A percentile compares a stretch with the other conserved stretches of the same genome.
phyloP scores from a whole-genome alignment of 352 stramenopile species.

The Pythium volutum region DNA sequence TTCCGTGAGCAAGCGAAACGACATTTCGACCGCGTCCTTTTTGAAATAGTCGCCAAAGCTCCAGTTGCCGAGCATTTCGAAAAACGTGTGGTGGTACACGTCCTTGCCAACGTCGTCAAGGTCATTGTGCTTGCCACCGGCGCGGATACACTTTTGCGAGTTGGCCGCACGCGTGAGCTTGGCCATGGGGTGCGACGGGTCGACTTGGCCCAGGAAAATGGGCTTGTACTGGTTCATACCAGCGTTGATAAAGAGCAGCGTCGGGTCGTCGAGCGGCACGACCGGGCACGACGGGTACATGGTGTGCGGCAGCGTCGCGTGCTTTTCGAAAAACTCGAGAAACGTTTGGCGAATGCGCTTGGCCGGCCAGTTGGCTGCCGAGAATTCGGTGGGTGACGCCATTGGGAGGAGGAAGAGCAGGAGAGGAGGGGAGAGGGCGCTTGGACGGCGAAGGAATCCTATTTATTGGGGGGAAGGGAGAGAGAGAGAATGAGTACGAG shows the following conservation, averaged over 20 bases:
- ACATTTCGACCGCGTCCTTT: constrained; percentile 95
- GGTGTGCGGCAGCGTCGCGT: constrained; percentile 82
- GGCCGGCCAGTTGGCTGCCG: constrained; percentile 87
- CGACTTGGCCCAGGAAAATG: constrained; percentile 98
- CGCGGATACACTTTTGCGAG: constrained; percentile 99
- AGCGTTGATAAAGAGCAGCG: constrained; percentile 98
- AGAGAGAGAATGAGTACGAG: not conserved
- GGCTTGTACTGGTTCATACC: constrained; percentile 99
- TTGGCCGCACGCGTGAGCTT: constrained; percentile 93
- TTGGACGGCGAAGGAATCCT: not conserved
- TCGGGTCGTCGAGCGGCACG: constrained; percentile 97
- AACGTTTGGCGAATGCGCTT: constrained; percentile 96
- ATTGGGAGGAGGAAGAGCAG: not conserved
- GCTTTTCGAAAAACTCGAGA: constrained; percentile 95
- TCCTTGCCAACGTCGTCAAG: constrained; percentile 99
- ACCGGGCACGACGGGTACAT: constrained; percentile 96
- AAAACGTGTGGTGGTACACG: constrained; percentile 99
- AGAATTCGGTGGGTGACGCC: constrained; percentile 24
- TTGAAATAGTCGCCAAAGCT: constrained; percentile 99
- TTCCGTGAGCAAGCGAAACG: constrained; percentile 95
- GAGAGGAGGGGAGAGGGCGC: not conserved
- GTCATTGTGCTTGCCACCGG: constrained; percentile 99
- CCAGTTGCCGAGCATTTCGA: constrained; percentile 99
- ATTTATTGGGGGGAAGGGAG: not conserved
- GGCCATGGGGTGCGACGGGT: constrained; percentile 91